Base-by-base conservation (phyloP, 2,329 filamentous ascomycete genomes). In the Didymella pomorum region DNA sequence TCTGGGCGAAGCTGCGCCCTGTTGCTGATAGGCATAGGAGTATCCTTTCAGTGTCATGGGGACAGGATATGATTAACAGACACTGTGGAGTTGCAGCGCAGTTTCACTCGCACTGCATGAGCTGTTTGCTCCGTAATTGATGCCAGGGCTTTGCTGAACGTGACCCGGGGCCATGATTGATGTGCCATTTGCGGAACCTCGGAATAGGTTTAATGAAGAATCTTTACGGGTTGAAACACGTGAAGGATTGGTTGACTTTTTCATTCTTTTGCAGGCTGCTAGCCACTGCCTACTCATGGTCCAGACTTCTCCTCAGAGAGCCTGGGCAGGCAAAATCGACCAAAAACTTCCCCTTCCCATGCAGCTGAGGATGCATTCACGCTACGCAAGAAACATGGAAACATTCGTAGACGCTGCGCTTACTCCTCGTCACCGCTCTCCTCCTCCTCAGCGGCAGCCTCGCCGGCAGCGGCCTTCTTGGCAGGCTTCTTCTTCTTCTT, bases 401-500 rank as follows among this genome's bases (percentile, higher is more conserved):
- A 60, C 35, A 49, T 20, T 47, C 33, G 18, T 44, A 25, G 29
- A 52, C 35, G 42, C 26, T 31, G 12, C 28, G 41, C 45, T 58
- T 52, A 76, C 55, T 79, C 76, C 51, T 77, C 76, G 44, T 71
- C 72, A 9, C 31, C 29, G 54, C 69, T 70, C 58, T 77, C 72
- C 52, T 78, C 76, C 26, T 75, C 76, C 9, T 67, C 71, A 23
- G 71, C 75, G 18, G 73, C 75, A 74, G 85, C 83, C 41, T 52
- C 71, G 23, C 59, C 70, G 80, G 86, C 87, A 21, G 75, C 76
- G 21, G 79, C 75, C 86, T 89, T 89, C 85, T 90, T 90, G 80
- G 82, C 80, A 59, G 81, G 76, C 75, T 89, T 90, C 87, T 93
- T 96, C 75, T 78, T 78, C 85, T 93, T 78, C 84, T 92, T 94